These are phyloP conservation scores for Auriscalpium microsporum DNA, from an alignment of 768 basidiomycete species.

Conservation along the genomic window DNA sequence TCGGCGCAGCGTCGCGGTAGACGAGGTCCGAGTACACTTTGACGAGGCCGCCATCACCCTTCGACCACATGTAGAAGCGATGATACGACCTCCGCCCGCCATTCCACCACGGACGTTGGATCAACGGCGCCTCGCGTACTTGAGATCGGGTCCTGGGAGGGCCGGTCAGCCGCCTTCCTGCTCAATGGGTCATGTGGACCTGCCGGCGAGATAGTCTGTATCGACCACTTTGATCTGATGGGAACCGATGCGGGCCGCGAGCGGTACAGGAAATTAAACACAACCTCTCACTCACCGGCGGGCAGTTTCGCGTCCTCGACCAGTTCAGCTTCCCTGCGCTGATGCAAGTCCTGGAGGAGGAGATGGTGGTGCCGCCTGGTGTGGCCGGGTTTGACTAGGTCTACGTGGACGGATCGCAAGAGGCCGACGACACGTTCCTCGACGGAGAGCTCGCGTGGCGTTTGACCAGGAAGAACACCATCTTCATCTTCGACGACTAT, in stretches of 20 bases:
- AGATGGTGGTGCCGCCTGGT: conserved; percentile 20
- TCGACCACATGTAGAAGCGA: conserved; percentile 52
- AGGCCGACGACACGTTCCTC: conserved; percentile 51
- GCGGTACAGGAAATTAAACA: conserved; percentile 35
- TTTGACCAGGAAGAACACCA: conserved; percentile 39
- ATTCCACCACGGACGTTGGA: conserved; percentile 45
- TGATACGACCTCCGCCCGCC: conserved; percentile 36
- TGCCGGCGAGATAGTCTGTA: conserved; percentile 41
- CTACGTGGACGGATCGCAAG: conserved; percentile 52
- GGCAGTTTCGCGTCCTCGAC: conserved; percentile 36
- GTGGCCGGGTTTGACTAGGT: conserved; percentile 48
- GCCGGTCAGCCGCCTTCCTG: conserved; percentile 51
- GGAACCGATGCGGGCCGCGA: conserved; percentile 38
- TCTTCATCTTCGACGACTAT: conserved; percentile 54
- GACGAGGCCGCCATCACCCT: conserved; percentile 46
- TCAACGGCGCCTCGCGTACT: conserved; percentile 37
- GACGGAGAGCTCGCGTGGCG: conserved; percentile 55
- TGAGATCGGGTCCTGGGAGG: conserved; percentile 58
- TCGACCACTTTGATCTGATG: conserved; percentile 54
- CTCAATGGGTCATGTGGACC: conserved; percentile 36
- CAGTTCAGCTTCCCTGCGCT: conserved; percentile 48
- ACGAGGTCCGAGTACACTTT: conserved; percentile 37
- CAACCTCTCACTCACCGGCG: conserved; percentile 39
- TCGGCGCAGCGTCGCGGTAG: conserved; percentile 39
- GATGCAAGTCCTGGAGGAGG: conserved; percentile 39